Conservation (phyloP, 495 filamentous ascomycete species). For the Penicillium paxilli region DNA sequence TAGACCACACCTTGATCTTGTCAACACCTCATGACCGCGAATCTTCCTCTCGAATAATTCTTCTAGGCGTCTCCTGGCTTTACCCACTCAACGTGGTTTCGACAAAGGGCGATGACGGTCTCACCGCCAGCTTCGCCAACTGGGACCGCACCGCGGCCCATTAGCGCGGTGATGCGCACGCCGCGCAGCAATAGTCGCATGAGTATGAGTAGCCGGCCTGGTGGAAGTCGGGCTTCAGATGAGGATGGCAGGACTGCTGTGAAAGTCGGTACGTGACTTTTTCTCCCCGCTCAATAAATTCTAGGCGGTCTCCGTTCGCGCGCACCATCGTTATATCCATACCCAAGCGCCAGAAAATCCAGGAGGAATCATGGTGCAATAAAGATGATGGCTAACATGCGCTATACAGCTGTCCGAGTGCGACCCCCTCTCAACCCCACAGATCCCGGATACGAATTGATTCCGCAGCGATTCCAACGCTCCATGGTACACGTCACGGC, state of each 20-base stretch:
- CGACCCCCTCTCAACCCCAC: conserved; percentile 80
- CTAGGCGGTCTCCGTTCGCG: conserved; percentile 9
- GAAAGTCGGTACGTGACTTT: conserved; percentile 85
- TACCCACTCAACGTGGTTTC: conserved; percentile 27
- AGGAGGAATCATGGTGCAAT: neutral
- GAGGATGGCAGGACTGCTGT: conserved; percentile 96
- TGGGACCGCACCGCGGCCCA: conserved; percentile 63
- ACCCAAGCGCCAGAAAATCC: neutral
- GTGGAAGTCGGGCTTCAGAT: conserved; percentile 85
- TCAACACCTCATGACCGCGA: conserved; percentile 23
- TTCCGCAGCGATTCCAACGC: conserved; percentile 92
- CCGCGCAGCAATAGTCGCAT: conserved; percentile 84
- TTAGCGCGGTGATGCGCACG: conserved; percentile 84
- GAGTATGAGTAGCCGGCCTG: conserved; percentile 80
- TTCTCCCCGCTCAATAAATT: conserved; percentile 13
- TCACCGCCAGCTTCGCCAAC: conserved; percentile 63
- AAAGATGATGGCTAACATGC: conserved; percentile 15
- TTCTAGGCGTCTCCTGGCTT: conserved; percentile 4
- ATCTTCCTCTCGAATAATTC: conserved; percentile 17
- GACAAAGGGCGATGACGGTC: conserved; percentile 45
- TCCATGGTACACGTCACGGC: conserved; percentile 89
- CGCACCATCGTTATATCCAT: conserved; percentile 7
- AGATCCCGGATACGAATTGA: conserved; percentile 91
- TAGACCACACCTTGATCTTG: conserved; percentile 13
- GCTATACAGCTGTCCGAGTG: conserved; percentile 77